Base-by-base conservation (phyloP, 2,329 filamentous ascomycete genomes). In the Sphaceloma murrayae region DNA sequence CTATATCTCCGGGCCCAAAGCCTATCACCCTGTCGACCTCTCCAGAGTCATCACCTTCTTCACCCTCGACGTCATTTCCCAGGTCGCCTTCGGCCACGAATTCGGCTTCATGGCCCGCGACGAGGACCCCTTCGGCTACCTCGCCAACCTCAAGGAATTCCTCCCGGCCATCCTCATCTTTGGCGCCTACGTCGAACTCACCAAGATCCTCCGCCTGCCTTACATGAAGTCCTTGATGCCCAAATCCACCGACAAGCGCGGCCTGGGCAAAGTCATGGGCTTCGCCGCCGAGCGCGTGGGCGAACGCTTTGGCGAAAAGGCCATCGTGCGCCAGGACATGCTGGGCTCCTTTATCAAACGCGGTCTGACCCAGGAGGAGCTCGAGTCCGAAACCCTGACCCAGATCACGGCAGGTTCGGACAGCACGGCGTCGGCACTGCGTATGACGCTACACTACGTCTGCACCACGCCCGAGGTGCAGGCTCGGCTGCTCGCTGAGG, bases 331-430 rank as follows among this genome's bases (percentile, higher is more conserved):
- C 11, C 60, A 60, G 4, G 73, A 76, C 49, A 77, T 77, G 72
- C 62, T 77, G 4, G 67, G 64, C 2, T 67, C 69, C 0, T 74
- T 75, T 51, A 64, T 74, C 44, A 60, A 61, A 8, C 65, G 68
- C 48, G 65, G 64, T 52, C 53, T 72, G 1, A 57, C 59, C 36
- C 52, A 65, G 57, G 49, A 60, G 11, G 56, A 69, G 51, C 62
- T 57, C 47, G 69, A 59, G 55, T 66, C 58, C 49, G 68, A 71
- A 49, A 64, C 61, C 0, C 49, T 68, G 3, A 59, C 67, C 9
- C 65, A 69, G 46, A 68, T 71, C 30, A 61, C 74, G 4, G 74
- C 74, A 3, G 75, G 75, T 3, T 73, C 72, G 0, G 75, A 78
- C 48, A 77, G 73, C 1, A 75, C 73, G 0, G 72, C 75, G 0